Evolutionary conservation across 2,329 filamentous ascomycete species (phyloP), one percentile per base, ranked within the genome.

Genomic region (Aspergillus floridensis): DNA sequence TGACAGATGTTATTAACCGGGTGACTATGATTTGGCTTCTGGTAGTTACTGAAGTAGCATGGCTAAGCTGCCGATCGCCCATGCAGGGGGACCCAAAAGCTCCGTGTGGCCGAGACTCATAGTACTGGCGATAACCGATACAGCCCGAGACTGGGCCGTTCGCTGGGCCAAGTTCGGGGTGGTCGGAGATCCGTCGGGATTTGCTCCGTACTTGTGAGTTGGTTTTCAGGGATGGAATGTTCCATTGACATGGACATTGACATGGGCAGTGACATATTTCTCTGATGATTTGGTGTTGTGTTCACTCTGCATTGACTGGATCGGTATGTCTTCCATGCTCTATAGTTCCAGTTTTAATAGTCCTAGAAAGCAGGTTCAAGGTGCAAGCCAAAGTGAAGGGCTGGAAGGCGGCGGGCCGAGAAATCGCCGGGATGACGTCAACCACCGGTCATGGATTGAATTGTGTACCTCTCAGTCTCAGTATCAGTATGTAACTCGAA

Each of bases 31-130:
- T 29, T 41, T 55, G 12, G n/a, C 44, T 49, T 32, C 26, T 26
- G 21, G 44, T 22, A n/a, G n/a, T n/a, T n/a, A 4, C 22, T 22
- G 22, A 22, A 4, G 22, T 5, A 22, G 14, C 32, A 22, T 12
- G 4, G 11, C 5, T 5, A 16, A 35, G 32, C 32, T 35, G 32
- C 32, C 32, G 32, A 35, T 35, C 32, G 26, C 26, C 26, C 26
- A 44, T 16, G 38, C 38, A 44, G 38, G 38, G 14, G 14, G 6
- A 44, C 38, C 32, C 11, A 26, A 59, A 62, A 68, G 58, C 68
- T 75, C 73, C 73, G 70, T 74, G 70, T 68, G 69, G 67, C 73
- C 73, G 73, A 74, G 57, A 21, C 21, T 21, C 21, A n/a, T 21
- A 21, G 21, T 21, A 21, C 21, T 21, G 21, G 21, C 21, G 29